phyloP scores from a whole-genome alignment of 148 eudicot species.

The Diospyros lotus region DNA sequence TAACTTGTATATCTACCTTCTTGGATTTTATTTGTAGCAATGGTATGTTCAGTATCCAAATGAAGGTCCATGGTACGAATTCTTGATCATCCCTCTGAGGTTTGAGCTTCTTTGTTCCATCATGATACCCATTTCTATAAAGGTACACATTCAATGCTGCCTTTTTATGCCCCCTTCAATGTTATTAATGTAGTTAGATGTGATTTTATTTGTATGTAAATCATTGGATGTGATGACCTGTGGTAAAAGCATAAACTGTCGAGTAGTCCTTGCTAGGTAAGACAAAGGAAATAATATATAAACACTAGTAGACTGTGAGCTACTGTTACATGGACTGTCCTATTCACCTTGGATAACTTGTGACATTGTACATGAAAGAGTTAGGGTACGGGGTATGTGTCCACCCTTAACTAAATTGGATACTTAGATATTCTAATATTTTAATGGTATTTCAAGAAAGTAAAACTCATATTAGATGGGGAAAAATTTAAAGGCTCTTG shows the following conservation, averaged over 20 bases:
- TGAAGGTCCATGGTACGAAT: constrained; percentile 92
- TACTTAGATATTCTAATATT: no score
- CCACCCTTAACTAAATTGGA: no score
- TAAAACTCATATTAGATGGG: no score
- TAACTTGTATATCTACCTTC: constrained; percentile 3
- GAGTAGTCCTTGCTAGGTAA: background rate
- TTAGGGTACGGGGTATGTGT: no score
- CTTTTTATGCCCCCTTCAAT: background rate
- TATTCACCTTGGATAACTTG: no score
- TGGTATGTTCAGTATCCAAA: constrained; percentile 91
- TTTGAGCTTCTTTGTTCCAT: constrained; percentile 98
- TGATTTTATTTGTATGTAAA: background rate
- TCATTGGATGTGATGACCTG: background rate
- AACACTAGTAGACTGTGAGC: background rate
- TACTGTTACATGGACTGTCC: no score
- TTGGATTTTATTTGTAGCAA: constrained; percentile 48
- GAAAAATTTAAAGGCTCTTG: no score
- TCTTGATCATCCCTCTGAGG: constrained; percentile 83
- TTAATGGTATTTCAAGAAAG: no score
- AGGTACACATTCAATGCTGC: constrained; percentile 42
- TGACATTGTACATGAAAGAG: no score
- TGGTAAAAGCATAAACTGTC: background rate
- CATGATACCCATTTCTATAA: constrained; percentile 98
- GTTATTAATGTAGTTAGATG: background rate
- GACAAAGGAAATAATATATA: background rate